These are phyloP conservation scores for Paramecium sonneborni DNA, from an alignment of 73 alveolate species.

Conservation along the genomic window DNA sequence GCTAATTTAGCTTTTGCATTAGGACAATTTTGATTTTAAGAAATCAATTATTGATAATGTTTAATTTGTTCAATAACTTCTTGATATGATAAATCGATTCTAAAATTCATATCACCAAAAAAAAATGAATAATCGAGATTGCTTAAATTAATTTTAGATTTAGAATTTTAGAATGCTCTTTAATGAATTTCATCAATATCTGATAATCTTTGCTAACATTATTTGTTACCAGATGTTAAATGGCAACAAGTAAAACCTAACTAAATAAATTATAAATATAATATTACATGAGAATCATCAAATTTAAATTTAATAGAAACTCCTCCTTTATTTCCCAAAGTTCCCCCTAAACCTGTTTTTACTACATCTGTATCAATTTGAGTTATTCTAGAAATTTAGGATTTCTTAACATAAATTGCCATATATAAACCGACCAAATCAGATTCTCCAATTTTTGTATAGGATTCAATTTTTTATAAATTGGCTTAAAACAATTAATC, in stretches of 20 bases:
- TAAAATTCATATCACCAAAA: slow-evolving; percentile 93
- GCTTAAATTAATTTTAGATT: slow-evolving; percentile 62
- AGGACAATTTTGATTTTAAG: background rate
- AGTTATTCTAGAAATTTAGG: slow-evolving; percentile 62
- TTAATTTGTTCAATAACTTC: slow-evolving; percentile 72
- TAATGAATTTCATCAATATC: slow-evolving; percentile 85
- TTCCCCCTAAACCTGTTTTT: slow-evolving; percentile 94
- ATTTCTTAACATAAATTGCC: slow-evolving; percentile 70
- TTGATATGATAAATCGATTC: slow-evolving; percentile 79
- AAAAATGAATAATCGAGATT: slow-evolving; percentile 88
- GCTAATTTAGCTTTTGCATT: slow-evolving; percentile 55
- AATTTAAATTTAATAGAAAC: slow-evolving; percentile 82
- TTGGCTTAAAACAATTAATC: slow-evolving; percentile 62
- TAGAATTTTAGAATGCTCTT: slow-evolving; percentile 73
- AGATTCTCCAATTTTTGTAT: slow-evolving; percentile 70
- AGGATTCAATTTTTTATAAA: slow-evolving; percentile 71
- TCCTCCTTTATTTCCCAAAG: slow-evolving; percentile 95
- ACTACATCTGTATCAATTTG: slow-evolving; percentile 74
- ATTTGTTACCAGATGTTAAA: slow-evolving; percentile 85
- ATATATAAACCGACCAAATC: slow-evolving; percentile 83
- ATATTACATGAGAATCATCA: slow-evolving; percentile 72
- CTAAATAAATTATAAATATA: slow-evolving; percentile 71
- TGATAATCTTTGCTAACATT: slow-evolving; percentile 78
- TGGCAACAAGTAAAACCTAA: slow-evolving; percentile 74
- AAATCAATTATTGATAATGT: background rate